Percentiles rank a stretch among this genome's conserved stretches.
Conservation (phyloP, 257 asterid species). For the Echites panduratus region DNA sequence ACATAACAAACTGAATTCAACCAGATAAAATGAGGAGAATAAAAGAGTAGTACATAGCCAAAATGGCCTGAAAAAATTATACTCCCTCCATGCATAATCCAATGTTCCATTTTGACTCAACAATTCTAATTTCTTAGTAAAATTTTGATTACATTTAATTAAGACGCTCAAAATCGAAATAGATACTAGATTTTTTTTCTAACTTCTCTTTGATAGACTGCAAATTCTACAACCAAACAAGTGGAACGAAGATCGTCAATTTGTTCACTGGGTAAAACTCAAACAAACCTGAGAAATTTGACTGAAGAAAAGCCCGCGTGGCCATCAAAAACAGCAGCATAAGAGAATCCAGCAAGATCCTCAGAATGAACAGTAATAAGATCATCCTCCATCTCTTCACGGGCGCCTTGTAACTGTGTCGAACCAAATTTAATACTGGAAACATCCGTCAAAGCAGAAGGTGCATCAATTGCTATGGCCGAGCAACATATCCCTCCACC, state of each 20-base stretch:
- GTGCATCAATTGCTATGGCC: slow-evolving; percentile 71
- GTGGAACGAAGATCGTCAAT: no score
- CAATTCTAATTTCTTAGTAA: no score
- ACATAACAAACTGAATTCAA: background rate
- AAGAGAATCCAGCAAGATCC: slow-evolving; percentile 61
- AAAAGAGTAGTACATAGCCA: background rate
- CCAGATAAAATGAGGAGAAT: no score
- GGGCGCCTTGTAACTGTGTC: slow-evolving; percentile 61
- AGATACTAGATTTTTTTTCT: no score
- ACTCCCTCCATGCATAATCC: no score
- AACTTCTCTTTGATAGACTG: no score
- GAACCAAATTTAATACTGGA: slow-evolving; percentile 79
- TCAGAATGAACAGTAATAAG: slow-evolving; percentile 52
- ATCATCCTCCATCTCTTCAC: slow-evolving; percentile 99
- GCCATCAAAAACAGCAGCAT: slow-evolving; percentile 91
- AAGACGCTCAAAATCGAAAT: no score
- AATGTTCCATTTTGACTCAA: no score
- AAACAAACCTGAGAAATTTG: slow-evolving; percentile 59
- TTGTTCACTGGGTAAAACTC: no score
- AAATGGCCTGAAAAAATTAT: background rate
- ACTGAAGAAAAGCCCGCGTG: slow-evolving; percentile 92
- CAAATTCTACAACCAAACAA: no score
- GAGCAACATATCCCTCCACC: slow-evolving; percentile 49
- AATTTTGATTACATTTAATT: no score
- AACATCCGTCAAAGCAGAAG: slow-evolving; percentile 46